A percentile compares a stretch with the other conserved stretches of the same genome.
These are phyloP conservation scores for Alternaria longipes DNA, from an alignment of 2,329 filamentous ascomycete genomes.

Conservation along the genomic window DNA sequence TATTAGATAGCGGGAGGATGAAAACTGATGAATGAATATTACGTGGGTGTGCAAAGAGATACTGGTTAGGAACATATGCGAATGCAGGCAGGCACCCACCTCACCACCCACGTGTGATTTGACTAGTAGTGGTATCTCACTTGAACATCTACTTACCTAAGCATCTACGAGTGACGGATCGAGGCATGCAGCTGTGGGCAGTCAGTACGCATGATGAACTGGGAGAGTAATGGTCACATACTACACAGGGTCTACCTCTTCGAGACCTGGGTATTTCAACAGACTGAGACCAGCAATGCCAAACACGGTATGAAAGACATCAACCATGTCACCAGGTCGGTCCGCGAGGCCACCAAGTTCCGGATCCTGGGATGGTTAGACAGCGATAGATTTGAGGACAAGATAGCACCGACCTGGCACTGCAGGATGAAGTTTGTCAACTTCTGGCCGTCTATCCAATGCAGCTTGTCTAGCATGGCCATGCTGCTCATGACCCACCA, in stretches of 20 bases:
- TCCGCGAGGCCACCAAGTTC: slow-evolving; percentile 88
- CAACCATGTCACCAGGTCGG: slow-evolving; percentile 90
- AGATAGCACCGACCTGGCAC: slow-evolving; percentile 69
- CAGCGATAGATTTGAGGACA: background rate
- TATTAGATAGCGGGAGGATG: slow-evolving; percentile 75
- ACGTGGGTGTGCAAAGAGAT: background rate
- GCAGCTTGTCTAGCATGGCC: slow-evolving; percentile 83
- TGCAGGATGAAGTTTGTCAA: slow-evolving; percentile 82
- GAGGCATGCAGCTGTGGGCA: slow-evolving; percentile 51
- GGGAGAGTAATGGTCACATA: slow-evolving; percentile 53
- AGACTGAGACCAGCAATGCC: slow-evolving; percentile 88
- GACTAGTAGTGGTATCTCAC: background rate
- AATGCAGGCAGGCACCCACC: background rate
- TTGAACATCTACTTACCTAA: slow-evolving; percentile 28
- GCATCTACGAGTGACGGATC: slow-evolving; percentile 48
- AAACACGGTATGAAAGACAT: slow-evolving; percentile 96
- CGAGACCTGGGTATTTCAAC: slow-evolving; percentile 77
- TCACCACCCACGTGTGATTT: background rate
- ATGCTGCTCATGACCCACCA: slow-evolving; percentile 98
- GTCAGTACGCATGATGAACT: slow-evolving; percentile 14
- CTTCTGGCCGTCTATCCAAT: slow-evolving; percentile 91
- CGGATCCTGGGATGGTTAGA: slow-evolving; percentile 64
- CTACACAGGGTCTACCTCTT: slow-evolving; percentile 89
- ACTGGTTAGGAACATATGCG: background rate
- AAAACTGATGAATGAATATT: background rate